Base-by-base conservation (phyloP, 169 alveolate genomes). In the Plasmodium billcollinsi region DNA sequence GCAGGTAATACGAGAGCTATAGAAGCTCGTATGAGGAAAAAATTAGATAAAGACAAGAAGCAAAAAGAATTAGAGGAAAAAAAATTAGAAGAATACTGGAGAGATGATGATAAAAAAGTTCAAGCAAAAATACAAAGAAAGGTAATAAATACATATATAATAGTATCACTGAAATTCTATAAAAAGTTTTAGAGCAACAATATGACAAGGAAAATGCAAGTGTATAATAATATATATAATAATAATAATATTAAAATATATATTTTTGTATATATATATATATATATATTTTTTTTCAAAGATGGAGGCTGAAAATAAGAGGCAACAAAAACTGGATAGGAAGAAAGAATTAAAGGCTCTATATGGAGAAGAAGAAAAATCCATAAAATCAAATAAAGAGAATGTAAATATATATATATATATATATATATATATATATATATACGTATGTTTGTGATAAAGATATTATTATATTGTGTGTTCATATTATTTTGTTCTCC, bases 1-100 rank as follows among this genome's bases (percentile, higher is more conserved):
- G 95, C 95, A 20, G 93, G 93, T 63, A 94, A 94, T 86, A 65
- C 95, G 71, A 94, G 93, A 88, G 96, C 96, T 52, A 74, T 92
- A 56, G 96, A 94, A 65, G 95, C 96, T 59, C 54, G 91, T 58
- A 86, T 90, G 78, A 74, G 95, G 45, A 89, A 93, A 24, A 93
- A 94, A 73, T 73, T 80, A 59, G 96, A 93, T 73, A 92, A 89
- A 33, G 86, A 72, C 62, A 91, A 66, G 58, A 92, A 88, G 29
- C 88, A 88, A 49, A 90, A 74, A 62, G 95, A 94, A 88, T 74
- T 75, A 2, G 96, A 94, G 59, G 93, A 89, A 63, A 80, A 80
- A 59, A 52, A 69, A 59, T 80, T 94, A 54, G 95, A 92, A 43
- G 93, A 92, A 26, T 89, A 73, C 49, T 94, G 96, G 96, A 88